Conservation (phyloP, 257 asterid species). For the Nicotiana knightiana region DNA sequence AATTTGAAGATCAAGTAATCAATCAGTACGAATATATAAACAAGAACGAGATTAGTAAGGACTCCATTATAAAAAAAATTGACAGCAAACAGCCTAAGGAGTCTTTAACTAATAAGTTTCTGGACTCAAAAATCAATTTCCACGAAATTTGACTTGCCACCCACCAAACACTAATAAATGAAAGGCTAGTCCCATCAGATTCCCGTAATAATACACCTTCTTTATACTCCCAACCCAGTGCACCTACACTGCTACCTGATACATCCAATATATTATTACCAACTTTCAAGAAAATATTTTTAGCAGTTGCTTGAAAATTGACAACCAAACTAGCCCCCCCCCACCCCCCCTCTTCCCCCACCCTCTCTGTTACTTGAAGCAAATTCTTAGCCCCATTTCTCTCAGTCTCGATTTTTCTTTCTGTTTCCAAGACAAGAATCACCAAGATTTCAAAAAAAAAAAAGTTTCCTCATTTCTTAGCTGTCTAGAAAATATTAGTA, state of each 20-base stretch:
- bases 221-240: background rate
- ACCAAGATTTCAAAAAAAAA: background rate
- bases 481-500: constrained; percentile 29
- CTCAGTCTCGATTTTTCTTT: constrained; percentile 2
- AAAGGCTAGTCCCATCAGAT: background rate
- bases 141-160: background rate
- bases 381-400: constrained; percentile 21
- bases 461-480: background rate
- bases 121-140: background rate
- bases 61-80: too few relatives aligned
- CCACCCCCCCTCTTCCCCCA: too few relatives aligned
- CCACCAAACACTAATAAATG: background rate
- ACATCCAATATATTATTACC: background rate
- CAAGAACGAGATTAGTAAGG: too few relatives aligned
- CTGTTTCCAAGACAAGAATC: background rate
- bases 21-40: too few relatives aligned
- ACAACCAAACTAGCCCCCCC: constrained; percentile 12
- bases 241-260: background rate
- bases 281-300: background rate
- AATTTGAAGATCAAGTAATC: too few relatives aligned
- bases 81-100: too few relatives aligned
- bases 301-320: constrained; percentile 20
- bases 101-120: too few relatives aligned
- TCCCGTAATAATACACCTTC: background rate
- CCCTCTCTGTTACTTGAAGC: constrained; percentile 32